phyloP scores from a whole-genome alignment of 202 grass and related monocot genomes.

The Brachypodium distachyon region DNA sequence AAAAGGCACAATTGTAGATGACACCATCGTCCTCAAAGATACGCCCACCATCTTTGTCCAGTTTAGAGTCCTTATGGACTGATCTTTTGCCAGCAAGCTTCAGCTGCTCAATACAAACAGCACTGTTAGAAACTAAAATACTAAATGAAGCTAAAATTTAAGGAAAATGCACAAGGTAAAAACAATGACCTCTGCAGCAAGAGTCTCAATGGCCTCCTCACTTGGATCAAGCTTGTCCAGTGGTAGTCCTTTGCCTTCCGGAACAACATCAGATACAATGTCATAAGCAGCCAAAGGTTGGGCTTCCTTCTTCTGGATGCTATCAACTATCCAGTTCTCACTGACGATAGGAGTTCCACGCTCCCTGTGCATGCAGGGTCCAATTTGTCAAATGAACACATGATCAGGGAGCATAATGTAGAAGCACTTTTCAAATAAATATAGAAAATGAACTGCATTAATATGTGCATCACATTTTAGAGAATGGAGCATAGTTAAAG shows the following conservation, averaged over 20 bases:
- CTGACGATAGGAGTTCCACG: constrained; percentile 62
- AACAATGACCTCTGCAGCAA: constrained; percentile 50
- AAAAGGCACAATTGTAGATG: constrained; percentile 78
- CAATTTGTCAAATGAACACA: not conserved
- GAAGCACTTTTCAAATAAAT: not conserved
- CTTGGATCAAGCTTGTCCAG: constrained; percentile 53
- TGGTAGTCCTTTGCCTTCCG: constrained; percentile 52
- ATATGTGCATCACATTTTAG: not conserved
- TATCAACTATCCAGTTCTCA: constrained; percentile 81
- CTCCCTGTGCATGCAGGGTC: constrained; percentile 39
- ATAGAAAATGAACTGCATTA: not conserved
- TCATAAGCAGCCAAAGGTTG: constrained; percentile 73
- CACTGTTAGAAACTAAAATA: not conserved
- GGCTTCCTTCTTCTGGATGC: constrained; percentile 49
- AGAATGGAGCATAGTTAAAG: not conserved
- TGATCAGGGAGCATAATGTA: not conserved
- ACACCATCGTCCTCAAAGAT: constrained; percentile 70
- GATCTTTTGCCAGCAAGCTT: constrained; percentile 72
- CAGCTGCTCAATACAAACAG: constrained; percentile 35
- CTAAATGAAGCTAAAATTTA: not conserved
- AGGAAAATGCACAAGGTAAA: not conserved
- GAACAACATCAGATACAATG: constrained; percentile 57
- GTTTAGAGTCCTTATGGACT: constrained; percentile 57
- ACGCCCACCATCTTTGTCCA: constrained; percentile 55
- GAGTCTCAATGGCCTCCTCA: constrained; percentile 60